Conservation (phyloP, 306 rosid species). For the Prunus campanulata region DNA sequence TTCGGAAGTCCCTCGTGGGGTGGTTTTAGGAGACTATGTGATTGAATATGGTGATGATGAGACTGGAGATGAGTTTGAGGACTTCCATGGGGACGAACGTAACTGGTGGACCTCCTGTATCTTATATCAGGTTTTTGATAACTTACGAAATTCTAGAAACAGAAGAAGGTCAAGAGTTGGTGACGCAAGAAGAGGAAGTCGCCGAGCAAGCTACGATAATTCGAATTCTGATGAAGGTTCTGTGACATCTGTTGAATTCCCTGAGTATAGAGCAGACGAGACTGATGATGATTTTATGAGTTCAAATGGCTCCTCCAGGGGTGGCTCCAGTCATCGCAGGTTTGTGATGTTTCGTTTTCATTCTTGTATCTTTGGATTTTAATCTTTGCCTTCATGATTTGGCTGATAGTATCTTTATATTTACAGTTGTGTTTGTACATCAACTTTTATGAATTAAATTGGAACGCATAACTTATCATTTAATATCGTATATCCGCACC, state of each 20-base stretch:
- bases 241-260: constrained; percentile 63
- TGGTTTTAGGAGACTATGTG: constrained; percentile 91
- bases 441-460: background rate
- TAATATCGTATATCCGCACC: background rate
- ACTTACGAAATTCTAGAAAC: constrained; percentile 82
- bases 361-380: background rate
- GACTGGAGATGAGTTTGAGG: constrained; percentile 78
- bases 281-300: constrained; percentile 65
- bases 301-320: constrained; percentile 55
- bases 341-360: constrained; percentile 22
- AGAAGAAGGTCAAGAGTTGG: constrained; percentile 74
- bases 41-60: constrained; percentile 93
- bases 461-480: background rate
- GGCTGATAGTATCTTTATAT: background rate
- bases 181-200: constrained; percentile 67
- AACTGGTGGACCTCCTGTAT: constrained; percentile 99
- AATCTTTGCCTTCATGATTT: background rate
- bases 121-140: constrained; percentile 82
- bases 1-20: constrained; percentile 87
- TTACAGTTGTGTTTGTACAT: background rate
- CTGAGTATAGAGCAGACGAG: constrained; percentile 70
- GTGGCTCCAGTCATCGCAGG: constrained; percentile 71
- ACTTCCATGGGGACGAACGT: constrained; percentile 78
- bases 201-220: constrained; percentile 65
- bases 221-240: constrained; percentile 87